phyloP scores from a whole-genome alignment of 2,329 filamentous ascomycete genomes.

The Penicillium olsonii region DNA sequence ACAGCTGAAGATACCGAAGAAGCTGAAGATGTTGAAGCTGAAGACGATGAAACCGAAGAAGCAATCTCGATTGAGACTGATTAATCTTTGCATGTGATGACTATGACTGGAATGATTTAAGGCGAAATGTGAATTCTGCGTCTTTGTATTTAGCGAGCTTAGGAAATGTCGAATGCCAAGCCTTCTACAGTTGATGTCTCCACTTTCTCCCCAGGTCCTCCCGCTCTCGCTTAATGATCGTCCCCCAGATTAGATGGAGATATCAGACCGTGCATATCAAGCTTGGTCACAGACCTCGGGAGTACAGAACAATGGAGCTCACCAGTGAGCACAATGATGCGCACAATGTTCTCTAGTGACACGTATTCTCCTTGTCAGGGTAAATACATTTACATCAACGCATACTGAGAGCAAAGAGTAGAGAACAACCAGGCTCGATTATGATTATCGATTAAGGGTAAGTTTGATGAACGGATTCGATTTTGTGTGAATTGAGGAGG shows the following conservation, averaged over 20 bases:
- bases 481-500: background rate
- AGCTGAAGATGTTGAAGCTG: background rate
- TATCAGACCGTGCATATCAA: background rate
- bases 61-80: too few relatives aligned
- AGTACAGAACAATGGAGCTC: too few relatives aligned
- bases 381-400: background rate
- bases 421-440: background rate
- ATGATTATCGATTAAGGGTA: background rate
- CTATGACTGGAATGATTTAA: conserved; percentile 22
- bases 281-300: too few relatives aligned
- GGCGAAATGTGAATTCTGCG: conserved; percentile 10
- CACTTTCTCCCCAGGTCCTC: conserved; percentile 5
- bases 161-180: conserved; percentile 3
- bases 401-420: background rate
- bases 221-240: conserved; percentile 7
- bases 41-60: background rate
- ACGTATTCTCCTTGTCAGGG: too few relatives aligned
- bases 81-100: conserved; percentile 4
- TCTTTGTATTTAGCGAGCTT: background rate
- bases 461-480: background rate
- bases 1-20: too few relatives aligned
- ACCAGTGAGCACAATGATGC: too few relatives aligned
- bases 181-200: background rate
- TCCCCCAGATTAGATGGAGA: background rate
- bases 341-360: too few relatives aligned